Evolutionary conservation across 1,139 yeast species (phyloP).

Genomic region (Sugiyamaella paludigena): DNA sequence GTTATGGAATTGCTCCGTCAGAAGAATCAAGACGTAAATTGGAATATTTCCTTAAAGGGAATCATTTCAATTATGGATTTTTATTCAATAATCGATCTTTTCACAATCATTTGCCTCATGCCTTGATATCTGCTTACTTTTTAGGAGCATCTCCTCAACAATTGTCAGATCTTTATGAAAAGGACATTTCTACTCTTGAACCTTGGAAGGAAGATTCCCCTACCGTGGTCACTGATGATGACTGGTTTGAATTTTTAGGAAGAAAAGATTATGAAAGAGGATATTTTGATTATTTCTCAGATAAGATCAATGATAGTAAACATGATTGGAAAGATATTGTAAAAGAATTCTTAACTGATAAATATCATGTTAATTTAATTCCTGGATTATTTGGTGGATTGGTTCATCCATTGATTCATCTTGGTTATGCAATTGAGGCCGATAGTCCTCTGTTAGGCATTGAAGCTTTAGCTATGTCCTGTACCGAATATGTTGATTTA

Average conservation of each 20-base stretch:
- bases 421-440: conserved; percentile 37
- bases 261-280: conserved; percentile 33
- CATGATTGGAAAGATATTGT: conserved; percentile 33
- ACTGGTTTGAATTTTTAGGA: conserved; percentile 34
- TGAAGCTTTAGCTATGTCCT: conserved; percentile 32
- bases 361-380: conserved; percentile 19
- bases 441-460: conserved; percentile 34
- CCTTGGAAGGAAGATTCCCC: conserved; percentile 37
- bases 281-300: conserved; percentile 35
- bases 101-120: conserved; percentile 37
- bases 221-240: conserved; percentile 34
- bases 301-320: conserved; percentile 30
- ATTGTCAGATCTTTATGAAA: conserved; percentile 30
- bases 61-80: conserved; percentile 33
- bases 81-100: conserved; percentile 31
- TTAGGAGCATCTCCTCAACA: conserved; percentile 25
- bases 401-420: conserved; percentile 36
- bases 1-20: conserved; percentile 22
- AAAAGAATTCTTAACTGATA: conserved; percentile 18
- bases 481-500: conserved; percentile 20
- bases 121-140: conserved; percentile 23
- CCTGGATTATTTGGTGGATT: conserved; percentile 30
- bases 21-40: conserved; percentile 24
- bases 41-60: conserved; percentile 32
- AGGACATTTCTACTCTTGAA: conserved; percentile 18